Percentiles rank a stretch among this genome's conserved stretches.
These are phyloP conservation scores for Neurospora tetraspora DNA, from an alignment of 495 filamentous ascomycete genomes.

Conservation along the genomic window DNA sequence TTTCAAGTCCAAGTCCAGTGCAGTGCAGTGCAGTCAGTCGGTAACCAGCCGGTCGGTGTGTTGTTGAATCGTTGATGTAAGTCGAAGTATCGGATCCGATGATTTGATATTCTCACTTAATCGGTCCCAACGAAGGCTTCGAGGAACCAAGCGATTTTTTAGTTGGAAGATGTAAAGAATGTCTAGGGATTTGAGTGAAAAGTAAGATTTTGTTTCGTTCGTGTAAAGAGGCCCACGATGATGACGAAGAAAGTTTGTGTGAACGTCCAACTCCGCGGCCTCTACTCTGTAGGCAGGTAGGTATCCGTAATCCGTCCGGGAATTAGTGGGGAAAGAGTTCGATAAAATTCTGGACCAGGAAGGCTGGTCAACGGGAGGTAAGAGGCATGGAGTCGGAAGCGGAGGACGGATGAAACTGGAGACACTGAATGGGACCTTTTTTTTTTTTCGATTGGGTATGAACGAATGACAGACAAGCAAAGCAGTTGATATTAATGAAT, in stretches of 20 bases:
- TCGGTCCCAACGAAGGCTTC: too few species aligned
- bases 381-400: not conserved
- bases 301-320: not conserved
- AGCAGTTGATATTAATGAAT: not conserved
- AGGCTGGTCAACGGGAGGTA: not conserved
- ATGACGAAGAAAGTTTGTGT: not conserved
- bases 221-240: too few species aligned
- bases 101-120: too few species aligned
- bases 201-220: too few species aligned
- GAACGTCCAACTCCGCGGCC: not conserved
- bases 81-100: not conserved
- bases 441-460: not conserved
- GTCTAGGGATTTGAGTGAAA: too few species aligned
- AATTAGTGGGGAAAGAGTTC: not conserved
- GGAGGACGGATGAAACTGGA: not conserved
- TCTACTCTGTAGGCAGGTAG: not conserved
- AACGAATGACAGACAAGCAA: not conserved
- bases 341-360: not conserved
- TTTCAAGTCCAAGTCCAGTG: not conserved
- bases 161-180: too few species aligned
- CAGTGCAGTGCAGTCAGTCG: not conserved
- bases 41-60: not conserved
- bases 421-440: not conserved
- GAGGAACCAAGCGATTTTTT: too few species aligned
- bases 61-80: not conserved